Evolutionary conservation across 1,284 basidiomycete genomes (phyloP).

Genomic region (Ceratobasidium sp.): DNA sequence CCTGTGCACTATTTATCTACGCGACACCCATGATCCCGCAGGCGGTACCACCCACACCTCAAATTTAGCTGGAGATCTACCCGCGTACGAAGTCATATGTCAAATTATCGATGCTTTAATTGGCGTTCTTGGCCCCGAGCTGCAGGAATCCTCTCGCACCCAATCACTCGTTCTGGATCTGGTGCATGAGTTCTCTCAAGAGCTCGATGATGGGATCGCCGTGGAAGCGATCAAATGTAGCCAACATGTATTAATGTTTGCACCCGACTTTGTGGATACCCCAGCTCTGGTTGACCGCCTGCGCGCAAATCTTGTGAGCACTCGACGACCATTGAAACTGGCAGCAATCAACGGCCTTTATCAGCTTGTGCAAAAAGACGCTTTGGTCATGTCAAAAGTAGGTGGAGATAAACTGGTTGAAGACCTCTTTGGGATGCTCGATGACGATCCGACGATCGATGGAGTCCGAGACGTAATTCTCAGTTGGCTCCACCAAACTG

Average conservation of each 20-base stretch:
- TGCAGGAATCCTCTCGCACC: conserved; percentile 85
- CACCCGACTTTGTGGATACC: conserved; percentile 79
- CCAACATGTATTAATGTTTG: conserved; percentile 96
- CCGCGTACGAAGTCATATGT: conserved; percentile 89
- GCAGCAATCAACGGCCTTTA: conserved; percentile 95
- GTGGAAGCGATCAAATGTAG: conserved; percentile 95
- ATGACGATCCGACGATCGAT: conserved; percentile 91
- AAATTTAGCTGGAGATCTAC: conserved; percentile 88
- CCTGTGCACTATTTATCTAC: conserved; percentile 86
- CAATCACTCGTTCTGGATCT: conserved; percentile 82
- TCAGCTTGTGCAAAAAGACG: conserved; percentile 96
- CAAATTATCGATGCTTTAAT: conserved; percentile 92
- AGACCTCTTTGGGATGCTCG: conserved; percentile 91
- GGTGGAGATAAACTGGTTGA: conserved; percentile 94
- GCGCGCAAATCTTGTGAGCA: conserved; percentile 75
- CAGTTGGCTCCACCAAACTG: conserved; percentile 96
- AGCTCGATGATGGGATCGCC: conserved; percentile 85
- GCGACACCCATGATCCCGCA: conserved; percentile 92
- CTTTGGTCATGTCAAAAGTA: conserved; percentile 85
- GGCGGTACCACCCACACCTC: conserved; percentile 84
- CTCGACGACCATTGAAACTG: conserved; percentile 82
- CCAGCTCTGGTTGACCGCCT: conserved; percentile 78
- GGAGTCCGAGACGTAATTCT: conserved; percentile 91
- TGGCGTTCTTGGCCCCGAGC: conserved; percentile 92
- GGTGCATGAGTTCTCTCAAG: conserved; percentile 81